phyloP scores from a whole-genome alignment of 1,284 basidiomycete species.

The Coniferiporia sulphurascens region DNA sequence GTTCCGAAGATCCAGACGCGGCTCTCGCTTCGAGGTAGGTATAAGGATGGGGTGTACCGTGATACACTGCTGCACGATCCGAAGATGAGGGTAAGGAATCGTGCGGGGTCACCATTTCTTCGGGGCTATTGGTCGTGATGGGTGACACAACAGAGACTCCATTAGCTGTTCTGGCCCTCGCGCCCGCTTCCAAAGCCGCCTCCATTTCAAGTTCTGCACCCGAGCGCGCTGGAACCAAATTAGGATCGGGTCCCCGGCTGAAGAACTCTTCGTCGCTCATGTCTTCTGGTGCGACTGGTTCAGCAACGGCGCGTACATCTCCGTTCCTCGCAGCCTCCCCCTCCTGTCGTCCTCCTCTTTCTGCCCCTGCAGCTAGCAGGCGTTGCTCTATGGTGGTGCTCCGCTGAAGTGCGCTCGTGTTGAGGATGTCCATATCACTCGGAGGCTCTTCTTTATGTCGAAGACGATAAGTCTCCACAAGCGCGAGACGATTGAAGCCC shows the following conservation, averaged over 20 bases:
- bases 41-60: background rate
- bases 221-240: constrained; percentile 4
- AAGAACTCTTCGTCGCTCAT: constrained; percentile 12
- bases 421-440: constrained; percentile 5
- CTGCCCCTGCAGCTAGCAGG: background rate
- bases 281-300: background rate
- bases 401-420: constrained; percentile 9
- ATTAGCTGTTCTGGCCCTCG: background rate
- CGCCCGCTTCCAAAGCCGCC: background rate
- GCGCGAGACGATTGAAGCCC: constrained; percentile 5
- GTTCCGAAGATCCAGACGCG: background rate
- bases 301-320: background rate
- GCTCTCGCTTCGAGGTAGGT: background rate
- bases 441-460: constrained; percentile 7
- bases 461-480: constrained; percentile 10
- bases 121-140: constrained; percentile 3
- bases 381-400: background rate
- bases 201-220: background rate
- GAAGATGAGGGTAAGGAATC: background rate
- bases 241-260: background rate
- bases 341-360: background rate
- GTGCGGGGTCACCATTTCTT: constrained; percentile 2
- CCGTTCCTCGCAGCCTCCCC: background rate
- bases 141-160: constrained; percentile 1
- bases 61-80: background rate